Evolutionary conservation across 2,329 filamentous ascomycete species (phyloP), one percentile per base, ranked within the genome.

Genomic region (Monosporascus ibericus): DNA sequence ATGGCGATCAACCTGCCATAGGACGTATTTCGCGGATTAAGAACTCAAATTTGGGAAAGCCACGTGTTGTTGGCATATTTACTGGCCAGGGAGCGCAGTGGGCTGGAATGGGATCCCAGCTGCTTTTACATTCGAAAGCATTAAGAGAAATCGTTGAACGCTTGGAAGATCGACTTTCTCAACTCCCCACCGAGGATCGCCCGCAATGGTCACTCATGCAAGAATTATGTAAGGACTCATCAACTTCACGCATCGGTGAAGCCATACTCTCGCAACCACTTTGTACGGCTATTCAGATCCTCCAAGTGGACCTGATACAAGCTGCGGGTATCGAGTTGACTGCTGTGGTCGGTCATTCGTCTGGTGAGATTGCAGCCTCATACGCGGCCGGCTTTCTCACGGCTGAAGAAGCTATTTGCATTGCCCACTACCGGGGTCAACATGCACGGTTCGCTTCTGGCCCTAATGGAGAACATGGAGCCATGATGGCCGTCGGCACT

Each of bases 401-500:
- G 4, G 58, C 60, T 3, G 30, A 48, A 4, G 64, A 67, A 50
- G 65, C 62, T 30, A 64, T 70, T 40, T 55, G 60, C 14, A 46
- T 63, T 15, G 59, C 62, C 6, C 68, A 73, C 52, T 61, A 63
- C 11, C 63, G 68, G 5, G 72, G 71, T 59, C 34, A 68, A 5
- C 53, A 59, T 49, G 50, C 61, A 2, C 49, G 57, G 5, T 53
- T 63, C 4, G 53, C 62, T 30, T 17, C 18, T 2, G 36, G 52
- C 20, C 18, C 11, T 3, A 27, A 27, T 18, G 39, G 49, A 6
- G 14, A 53, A 18, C 56, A 52, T 14, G 71, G 73, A 3, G 65
- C 65, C 3, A 77, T 77, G 75, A 64, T 76, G 51, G 74, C 73
- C 0, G 70, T 71, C 0, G 24, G 24, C 1, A 66, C 71, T 2